A percentile compares a stretch with the other conserved stretches of the same genome.
Evolutionary conservation across 176 grass and related monocot species (phyloP).

Genomic region (Oryza brachyantha): DNA sequence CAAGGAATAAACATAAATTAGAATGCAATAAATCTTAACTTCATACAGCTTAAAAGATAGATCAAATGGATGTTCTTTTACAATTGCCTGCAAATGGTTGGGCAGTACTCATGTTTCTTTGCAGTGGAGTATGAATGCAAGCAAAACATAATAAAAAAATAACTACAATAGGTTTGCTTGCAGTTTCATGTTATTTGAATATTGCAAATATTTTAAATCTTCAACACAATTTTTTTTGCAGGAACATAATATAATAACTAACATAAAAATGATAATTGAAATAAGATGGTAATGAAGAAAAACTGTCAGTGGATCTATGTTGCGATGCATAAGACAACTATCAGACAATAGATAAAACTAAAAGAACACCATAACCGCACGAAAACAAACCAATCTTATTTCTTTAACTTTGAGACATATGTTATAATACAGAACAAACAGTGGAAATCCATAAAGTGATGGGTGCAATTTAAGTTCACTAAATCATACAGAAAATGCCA

Average conservation of each 20-base stretch:
- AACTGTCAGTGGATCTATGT: not conserved
- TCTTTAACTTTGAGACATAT: not conserved
- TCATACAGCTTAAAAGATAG: not conserved
- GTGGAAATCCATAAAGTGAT: not conserved
- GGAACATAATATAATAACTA: not conserved
- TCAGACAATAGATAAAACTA: not conserved
- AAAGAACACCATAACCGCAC: not conserved
- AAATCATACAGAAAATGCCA: constrained; percentile 19
- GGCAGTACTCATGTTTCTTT: not conserved
- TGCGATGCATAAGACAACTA: not conserved
- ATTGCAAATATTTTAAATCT: not conserved
- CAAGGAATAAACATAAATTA: constrained; percentile 23
- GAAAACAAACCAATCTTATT: not conserved
- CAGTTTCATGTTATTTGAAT: not conserved
- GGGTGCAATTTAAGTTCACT: not conserved
- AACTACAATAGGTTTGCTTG: not conserved
- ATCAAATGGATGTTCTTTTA: not conserved
- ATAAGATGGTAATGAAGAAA: not conserved
- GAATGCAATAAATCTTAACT: not conserved
- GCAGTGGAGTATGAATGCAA: not conserved
- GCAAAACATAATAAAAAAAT: not conserved
- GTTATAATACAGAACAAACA: too few relatives aligned
- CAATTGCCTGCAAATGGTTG: not conserved
- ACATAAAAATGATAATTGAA: not conserved
- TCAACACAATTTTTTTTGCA: not conserved